Percentiles rank a stretch among this genome's conserved stretches.
These are phyloP conservation scores for Pythium angustatum DNA, from an alignment of 352 stramenopile genomes.

Conservation along the genomic window DNA sequence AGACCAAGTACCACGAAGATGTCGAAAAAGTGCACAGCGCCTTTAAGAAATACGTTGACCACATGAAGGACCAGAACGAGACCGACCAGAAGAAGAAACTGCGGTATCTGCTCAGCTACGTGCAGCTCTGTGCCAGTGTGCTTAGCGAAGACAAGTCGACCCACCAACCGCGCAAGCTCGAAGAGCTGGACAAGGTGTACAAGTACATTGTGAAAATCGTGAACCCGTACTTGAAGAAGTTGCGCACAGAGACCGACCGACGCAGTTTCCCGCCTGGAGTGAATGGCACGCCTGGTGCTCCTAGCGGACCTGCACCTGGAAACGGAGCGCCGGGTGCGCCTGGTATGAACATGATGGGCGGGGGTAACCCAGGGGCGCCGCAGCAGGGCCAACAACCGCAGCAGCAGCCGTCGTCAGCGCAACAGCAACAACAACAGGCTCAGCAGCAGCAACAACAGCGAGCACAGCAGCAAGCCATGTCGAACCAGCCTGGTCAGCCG, in stretches of 20 bases:
- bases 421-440: conserved; percentile 22
- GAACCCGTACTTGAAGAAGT: conserved; percentile 85
- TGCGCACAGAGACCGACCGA: conserved; percentile 78
- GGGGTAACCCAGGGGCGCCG: not conserved
- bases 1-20: conserved; percentile 79
- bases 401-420: conserved; percentile 19
- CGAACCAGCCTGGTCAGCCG: conserved; percentile 30
- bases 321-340: conserved; percentile 4
- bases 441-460: conserved; percentile 24
- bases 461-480: conserved; percentile 26
- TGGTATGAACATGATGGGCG: conserved; percentile 16
- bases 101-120: conserved; percentile 79
- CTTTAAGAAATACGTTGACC: conserved; percentile 88
- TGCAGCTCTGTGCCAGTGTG: conserved; percentile 78
- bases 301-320: conserved; percentile 1
- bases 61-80: conserved; percentile 86
- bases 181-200: conserved; percentile 87
- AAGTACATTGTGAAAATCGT: conserved; percentile 91
- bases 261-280: conserved; percentile 43
- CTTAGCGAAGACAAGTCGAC: conserved; percentile 78
- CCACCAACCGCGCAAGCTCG: conserved; percentile 68
- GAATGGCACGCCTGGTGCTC: conserved; percentile 12
- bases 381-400: not conserved
- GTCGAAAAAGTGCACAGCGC: conserved; percentile 85
- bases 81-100: conserved; percentile 88